Evolutionary conservation across 352 stramenopile species (phyloP).

Genomic region (Detonula confervacea): DNA sequence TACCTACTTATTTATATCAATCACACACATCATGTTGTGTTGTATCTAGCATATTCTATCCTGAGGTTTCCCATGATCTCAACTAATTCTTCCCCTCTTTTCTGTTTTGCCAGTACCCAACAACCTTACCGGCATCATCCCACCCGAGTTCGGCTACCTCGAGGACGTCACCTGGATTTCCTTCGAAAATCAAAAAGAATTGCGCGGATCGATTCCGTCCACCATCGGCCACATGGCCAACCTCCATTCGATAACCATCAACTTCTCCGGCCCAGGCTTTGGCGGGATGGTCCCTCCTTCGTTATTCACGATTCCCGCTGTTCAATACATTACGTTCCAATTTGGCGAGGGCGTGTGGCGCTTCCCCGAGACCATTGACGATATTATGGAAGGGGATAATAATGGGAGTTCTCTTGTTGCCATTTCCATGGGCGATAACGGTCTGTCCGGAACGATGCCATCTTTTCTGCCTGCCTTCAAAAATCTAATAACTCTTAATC

Average conservation of each 20-base stretch:
- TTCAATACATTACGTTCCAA: neutral
- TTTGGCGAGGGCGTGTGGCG: neutral
- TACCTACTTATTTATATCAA: neutral
- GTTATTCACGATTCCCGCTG: neutral
- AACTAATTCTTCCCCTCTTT: neutral
- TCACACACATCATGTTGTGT: neutral
- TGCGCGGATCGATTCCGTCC: constrained; percentile 7
- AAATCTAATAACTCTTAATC: neutral
- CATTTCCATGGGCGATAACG: neutral
- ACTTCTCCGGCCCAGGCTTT: constrained; percentile 10
- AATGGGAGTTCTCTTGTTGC: too few species aligned
- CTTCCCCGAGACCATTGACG: neutral
- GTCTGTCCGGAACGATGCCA: constrained; percentile 4
- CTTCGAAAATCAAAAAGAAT: constrained; percentile 1
- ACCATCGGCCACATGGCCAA: constrained; percentile 13
- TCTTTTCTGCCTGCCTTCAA: neutral
- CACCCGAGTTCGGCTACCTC: constrained; percentile 21
- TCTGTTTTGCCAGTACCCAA: constrained; percentile 12
- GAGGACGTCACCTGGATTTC: neutral
- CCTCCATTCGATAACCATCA: neutral
- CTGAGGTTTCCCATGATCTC: neutral
- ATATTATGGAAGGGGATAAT: neutral
- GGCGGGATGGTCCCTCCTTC: constrained; percentile 16
- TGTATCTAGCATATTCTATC: neutral
- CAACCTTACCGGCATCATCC: constrained; percentile 16